Conservation (phyloP, 2,329 filamentous ascomycete genomes). For the Bimuria novae-zelandiae region DNA sequence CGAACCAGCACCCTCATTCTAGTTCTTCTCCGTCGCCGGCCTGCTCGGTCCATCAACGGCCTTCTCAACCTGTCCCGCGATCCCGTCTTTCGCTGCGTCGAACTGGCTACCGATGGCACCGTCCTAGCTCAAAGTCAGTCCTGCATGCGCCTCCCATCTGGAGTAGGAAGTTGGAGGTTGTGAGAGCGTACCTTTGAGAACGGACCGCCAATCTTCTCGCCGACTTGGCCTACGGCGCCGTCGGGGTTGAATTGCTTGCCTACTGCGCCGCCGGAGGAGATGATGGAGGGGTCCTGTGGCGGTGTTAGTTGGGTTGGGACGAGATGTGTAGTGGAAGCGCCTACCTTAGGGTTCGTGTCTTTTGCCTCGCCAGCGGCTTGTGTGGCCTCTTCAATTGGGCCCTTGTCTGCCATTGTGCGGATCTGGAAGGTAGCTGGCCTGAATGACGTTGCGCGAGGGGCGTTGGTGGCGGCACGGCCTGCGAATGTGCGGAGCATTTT, state of each 20-base stretch:
- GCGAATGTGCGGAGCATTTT: conserved; percentile 4
- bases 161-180: no score
- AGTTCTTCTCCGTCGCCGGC: conserved; percentile 8
- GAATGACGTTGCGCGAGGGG: background rate
- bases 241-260: conserved; percentile 57
- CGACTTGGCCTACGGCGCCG: conserved; percentile 55
- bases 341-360: conserved; percentile 1
- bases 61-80: conserved; percentile 57
- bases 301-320: no score
- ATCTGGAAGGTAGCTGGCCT: background rate
- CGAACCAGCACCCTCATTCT: no score
- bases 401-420: background rate
- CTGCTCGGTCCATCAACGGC: conserved; percentile 35
- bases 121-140: conserved; percentile 34
- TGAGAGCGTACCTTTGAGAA: conserved; percentile 31
- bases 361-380: conserved; percentile 6
- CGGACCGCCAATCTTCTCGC: conserved; percentile 51
- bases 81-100: conserved; percentile 52
- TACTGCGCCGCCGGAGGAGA: conserved; percentile 55
- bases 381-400: background rate
- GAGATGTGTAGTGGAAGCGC: background rate
- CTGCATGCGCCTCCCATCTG: no score
- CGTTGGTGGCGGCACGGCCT: background rate
- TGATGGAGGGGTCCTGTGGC: conserved; percentile 33
- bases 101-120: conserved; percentile 59